phyloP scores from a whole-genome alignment of 805 yeast species.

The Yamadazyma takamatsuzukensis region DNA sequence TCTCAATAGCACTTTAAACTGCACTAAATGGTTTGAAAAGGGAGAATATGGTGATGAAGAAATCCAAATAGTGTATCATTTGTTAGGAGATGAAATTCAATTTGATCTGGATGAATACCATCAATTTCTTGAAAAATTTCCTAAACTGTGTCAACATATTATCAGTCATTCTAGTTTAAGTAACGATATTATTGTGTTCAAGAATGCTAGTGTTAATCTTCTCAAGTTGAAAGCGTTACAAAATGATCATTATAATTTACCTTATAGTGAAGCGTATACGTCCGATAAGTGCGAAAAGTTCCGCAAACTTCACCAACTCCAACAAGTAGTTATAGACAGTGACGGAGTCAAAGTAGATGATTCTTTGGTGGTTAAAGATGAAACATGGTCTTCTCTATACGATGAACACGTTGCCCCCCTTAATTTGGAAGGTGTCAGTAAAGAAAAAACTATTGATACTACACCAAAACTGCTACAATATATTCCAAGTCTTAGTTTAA shows the following conservation, averaged over 20 bases:
- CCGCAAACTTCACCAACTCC: constrained; percentile 28
- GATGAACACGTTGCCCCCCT: constrained; percentile 24
- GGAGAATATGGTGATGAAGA: constrained; percentile 27
- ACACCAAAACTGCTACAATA: constrained; percentile 18
- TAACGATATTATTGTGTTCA: constrained; percentile 58
- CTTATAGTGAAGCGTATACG: constrained; percentile 20
- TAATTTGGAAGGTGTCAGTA: constrained; percentile 10
- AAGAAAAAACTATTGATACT: constrained; percentile 15
- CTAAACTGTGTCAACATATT: constrained; percentile 50
- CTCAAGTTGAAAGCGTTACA: constrained; percentile 57
- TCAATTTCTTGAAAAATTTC: constrained; percentile 53
- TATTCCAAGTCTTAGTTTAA: constrained; percentile 18
- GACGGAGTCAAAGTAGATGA: constrained; percentile 20
- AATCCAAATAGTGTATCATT: constrained; percentile 64
- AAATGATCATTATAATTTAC: constrained; percentile 41
- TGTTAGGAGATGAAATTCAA: constrained; percentile 63
- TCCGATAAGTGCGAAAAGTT: constrained; percentile 1
- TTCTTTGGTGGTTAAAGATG: constrained; percentile 11
- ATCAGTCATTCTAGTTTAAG: constrained; percentile 69
- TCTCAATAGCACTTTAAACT: constrained; percentile 23
- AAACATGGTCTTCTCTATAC: constrained; percentile 28
- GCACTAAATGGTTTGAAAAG: constrained; percentile 29
- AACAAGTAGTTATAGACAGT: constrained; percentile 23
- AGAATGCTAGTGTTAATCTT: constrained; percentile 49
- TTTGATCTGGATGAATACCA: constrained; percentile 39